Base-by-base conservation (phyloP, 176 grass and related monocot species). In the Avena eriantha region DNA sequence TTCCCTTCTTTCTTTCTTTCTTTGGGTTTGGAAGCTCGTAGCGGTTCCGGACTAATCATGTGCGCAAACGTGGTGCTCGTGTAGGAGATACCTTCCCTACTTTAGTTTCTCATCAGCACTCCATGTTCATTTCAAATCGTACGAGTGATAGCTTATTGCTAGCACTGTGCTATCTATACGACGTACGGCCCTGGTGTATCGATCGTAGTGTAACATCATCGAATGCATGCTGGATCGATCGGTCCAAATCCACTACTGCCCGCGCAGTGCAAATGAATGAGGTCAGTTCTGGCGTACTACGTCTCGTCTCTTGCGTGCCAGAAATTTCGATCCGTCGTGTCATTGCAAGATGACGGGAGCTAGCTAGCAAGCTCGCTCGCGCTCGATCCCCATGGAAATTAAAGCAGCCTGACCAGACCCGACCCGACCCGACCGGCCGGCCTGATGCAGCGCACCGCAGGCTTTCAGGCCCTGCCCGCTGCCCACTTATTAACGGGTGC, bases 1-100 rank as follows among this genome's bases (percentile, higher is more conserved):
- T 4, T 72, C 31, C 72, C 23, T 45, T 84, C 76, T 68, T 49
- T 87, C 48, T 76, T 29, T 29, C 29, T 29, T 45, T 84, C 76
- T 68, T 49, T 87, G 48, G 29, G 29, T 76, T 43, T 68, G 80
- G 69, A 82, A 86, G 79, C 72, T 43, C 78, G 8, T 2, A 53
- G 54, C 55, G 64, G 36, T 45, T 41, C 22, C 78, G 53, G 54
- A 54, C 46, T 72, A 87, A 80, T 80, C 76, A 91, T 91, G 89
- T 84, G 89, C 6, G 35, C 49, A 87, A 84, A 84, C 89, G 85
- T 84, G 75, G 35, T 75, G 80, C 41, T 22, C 55, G 43, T n/a
- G 12, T 31, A 39, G 36, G 5, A 26, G 33, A 18, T 64, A 49
- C 55, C 43, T 41, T 17, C 1, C n/a, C 10, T 55, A 3, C 73